Percentiles rank a stretch among this genome's conserved stretches.
Evolutionary conservation across 495 filamentous ascomycete genomes (phyloP).

Genomic region (Podospora pseudoanserina): DNA sequence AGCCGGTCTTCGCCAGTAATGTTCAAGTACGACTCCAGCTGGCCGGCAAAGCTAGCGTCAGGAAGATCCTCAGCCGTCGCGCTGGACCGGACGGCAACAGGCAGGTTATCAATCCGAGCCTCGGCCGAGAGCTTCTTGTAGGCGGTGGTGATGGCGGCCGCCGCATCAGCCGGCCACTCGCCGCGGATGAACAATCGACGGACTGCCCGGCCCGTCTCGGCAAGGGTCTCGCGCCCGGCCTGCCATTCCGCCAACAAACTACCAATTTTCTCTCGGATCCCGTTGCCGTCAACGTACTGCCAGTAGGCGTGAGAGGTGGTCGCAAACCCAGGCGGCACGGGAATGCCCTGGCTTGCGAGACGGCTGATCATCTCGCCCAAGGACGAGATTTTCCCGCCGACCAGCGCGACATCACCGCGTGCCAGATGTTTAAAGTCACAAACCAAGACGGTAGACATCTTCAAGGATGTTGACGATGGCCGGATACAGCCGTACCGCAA

Average conservation of each 20-base stretch:
- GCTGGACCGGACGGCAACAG: constrained; percentile 38
- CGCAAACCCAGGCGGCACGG: constrained; percentile 36
- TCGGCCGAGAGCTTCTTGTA: constrained; percentile 19
- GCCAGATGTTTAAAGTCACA: constrained; percentile 21
- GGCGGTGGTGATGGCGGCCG: constrained; percentile 16
- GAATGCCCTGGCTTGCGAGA: constrained; percentile 25
- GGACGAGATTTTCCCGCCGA: constrained; percentile 40
- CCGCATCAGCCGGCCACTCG: constrained; percentile 21
- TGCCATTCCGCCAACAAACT: constrained; percentile 24
- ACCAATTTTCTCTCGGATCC: constrained; percentile 29
- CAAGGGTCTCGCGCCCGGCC: constrained; percentile 13
- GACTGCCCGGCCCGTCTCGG: constrained; percentile 19
- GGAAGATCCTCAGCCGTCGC: constrained; percentile 40
- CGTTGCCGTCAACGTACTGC: constrained; percentile 32
- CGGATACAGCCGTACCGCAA: too few relatives aligned
- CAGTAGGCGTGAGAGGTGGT: constrained; percentile 35
- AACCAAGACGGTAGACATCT: constrained; percentile 7
- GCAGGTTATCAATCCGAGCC: constrained; percentile 18
- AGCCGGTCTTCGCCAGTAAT: constrained; percentile 22
- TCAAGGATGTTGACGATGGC: too few relatives aligned
- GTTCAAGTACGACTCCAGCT: constrained; percentile 36
- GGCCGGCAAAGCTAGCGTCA: constrained; percentile 39
- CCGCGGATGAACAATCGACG: constrained; percentile 24
- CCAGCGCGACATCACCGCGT: constrained; percentile 26
- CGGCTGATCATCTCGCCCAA: constrained; percentile 37